These are phyloP conservation scores for Obelidium mucronatum DNA, from an alignment of 192 early-diverging fungal species.

Conservation along the genomic window DNA sequence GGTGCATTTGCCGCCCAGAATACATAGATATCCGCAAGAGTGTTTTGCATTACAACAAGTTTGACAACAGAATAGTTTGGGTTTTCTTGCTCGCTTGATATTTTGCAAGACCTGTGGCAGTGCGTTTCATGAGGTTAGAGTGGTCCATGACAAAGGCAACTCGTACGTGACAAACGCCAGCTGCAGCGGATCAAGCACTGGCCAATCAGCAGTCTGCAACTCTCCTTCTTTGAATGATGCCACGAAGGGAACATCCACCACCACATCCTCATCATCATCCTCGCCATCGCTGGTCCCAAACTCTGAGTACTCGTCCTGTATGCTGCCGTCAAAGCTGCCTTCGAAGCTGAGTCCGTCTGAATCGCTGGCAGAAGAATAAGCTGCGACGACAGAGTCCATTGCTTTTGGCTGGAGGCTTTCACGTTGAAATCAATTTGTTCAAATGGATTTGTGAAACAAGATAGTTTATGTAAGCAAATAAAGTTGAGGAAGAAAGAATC, in stretches of 20 bases:
- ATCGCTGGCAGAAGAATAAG: too few relatives aligned
- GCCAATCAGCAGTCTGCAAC: neutral
- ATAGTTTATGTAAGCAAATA: too few relatives aligned
- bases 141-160: neutral
- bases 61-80: slow-evolving; percentile 18
- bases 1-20: too few relatives aligned
- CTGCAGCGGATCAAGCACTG: slow-evolving; percentile 13
- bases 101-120: slow-evolving; percentile 14
- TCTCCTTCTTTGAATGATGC: neutral
- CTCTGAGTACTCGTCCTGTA: neutral
- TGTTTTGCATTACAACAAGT: slow-evolving; percentile 32
- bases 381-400: too few relatives aligned
- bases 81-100: slow-evolving; percentile 22
- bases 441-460: too few relatives aligned
- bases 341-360: neutral
- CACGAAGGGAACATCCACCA: slow-evolving; percentile 22
- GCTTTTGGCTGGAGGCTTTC: too few relatives aligned
- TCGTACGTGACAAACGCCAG: slow-evolving; percentile 28
- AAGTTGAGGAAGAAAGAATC: neutral
- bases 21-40: slow-evolving; percentile 8
- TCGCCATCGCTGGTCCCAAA: slow-evolving; percentile 4
- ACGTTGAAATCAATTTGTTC: too few relatives aligned
- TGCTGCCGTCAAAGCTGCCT: neutral
- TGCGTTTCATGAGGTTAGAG: neutral
- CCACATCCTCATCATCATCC: slow-evolving; percentile 20